Evolutionary conservation across 1,284 basidiomycete genomes (phyloP), one percentile per base, ranked within the genome.

Genomic region (Polyporus tsugae): DNA sequence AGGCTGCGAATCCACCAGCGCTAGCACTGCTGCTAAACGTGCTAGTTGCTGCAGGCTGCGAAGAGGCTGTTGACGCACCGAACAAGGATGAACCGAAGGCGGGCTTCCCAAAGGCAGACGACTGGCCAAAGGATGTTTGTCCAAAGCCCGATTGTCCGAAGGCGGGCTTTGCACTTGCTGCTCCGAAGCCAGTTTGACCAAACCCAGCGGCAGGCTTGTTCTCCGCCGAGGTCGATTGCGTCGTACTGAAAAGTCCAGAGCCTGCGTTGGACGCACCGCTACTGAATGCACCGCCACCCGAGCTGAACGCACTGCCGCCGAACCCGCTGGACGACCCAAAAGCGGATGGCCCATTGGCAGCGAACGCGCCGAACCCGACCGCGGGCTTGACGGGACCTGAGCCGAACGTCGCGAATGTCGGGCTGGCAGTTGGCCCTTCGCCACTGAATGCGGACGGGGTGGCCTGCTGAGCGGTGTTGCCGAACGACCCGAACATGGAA

Each of bases 311-410:
- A 33, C 65, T 59, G 38, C 62, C 53, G 13, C 68, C 69, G 46
- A 76, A 74, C 6, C 69, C 60, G n/a, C 25, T 64, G 29, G 57
- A 53, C 38, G 68, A 55, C 4, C 68, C 68, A 35, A 71, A 70
- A 1, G 70, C 63, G 4, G 73, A 71, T 39, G 73, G 17, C 5
- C 76, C 77, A n/a, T 73, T 75, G 59, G 72, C 73, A 2, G 72
- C 71, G 52, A 83, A 83, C 1, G 80, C 81, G 22, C 82, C 84
- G 66, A 84, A 84, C 1, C 82, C 83, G 9, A 75, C 77, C 0
- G 80, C 79, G 10, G 82, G 83, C 65, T 82, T 83, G 49, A 85
- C 74, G 9, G 68, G 71, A n/a, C 73, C 69, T 0, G 74, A 65
- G 15, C 78, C 78, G 66, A 77, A 80, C 22, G 75, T 62, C 22